Evolutionary conservation across 129 eudicot genomes (phyloP).

Genomic region (Centrapalus pauciflorus): DNA sequence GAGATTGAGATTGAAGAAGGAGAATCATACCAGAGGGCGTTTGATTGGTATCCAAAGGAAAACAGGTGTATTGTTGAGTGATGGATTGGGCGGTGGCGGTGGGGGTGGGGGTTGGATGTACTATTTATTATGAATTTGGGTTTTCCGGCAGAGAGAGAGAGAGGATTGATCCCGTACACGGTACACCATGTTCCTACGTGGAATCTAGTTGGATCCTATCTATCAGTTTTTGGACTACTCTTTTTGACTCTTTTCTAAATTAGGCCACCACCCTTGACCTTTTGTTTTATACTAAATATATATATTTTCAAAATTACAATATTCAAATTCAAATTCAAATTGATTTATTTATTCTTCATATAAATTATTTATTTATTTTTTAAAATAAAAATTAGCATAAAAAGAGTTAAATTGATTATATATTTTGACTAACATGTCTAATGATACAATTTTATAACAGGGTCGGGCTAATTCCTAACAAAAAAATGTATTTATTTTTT

Average conservation of each 20-base stretch:
- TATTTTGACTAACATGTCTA: too few species aligned
- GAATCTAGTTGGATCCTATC: slow-evolving; percentile 30
- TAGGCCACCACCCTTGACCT: neutral
- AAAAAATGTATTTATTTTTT: too few species aligned
- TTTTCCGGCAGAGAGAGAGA: neutral
- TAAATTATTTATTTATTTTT: too few species aligned
- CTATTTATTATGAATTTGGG: neutral
- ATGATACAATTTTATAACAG: too few species aligned
- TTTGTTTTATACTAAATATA: neutral
- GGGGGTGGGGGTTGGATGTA: neutral
- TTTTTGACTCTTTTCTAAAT: neutral
- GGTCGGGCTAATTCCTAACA: too few species aligned
- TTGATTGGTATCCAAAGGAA: neutral
- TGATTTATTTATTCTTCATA: too few species aligned
- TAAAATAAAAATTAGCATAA: too few species aligned
- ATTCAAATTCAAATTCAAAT: too few species aligned
- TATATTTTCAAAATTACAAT: neutral
- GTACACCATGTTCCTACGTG: slow-evolving; percentile 25
- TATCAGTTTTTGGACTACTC: slow-evolving; percentile 19
- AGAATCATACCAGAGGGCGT: slow-evolving; percentile 6
- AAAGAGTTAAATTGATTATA: too few species aligned
- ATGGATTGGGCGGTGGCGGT: neutral
- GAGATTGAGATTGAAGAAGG: neutral
- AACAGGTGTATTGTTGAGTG: neutral
- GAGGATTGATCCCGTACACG: slow-evolving; percentile 15